Evolutionary conservation across 169 alveolate genomes (phyloP), one percentile per base, ranked within the genome.

Genomic region (Eimeria maxima): DNA sequence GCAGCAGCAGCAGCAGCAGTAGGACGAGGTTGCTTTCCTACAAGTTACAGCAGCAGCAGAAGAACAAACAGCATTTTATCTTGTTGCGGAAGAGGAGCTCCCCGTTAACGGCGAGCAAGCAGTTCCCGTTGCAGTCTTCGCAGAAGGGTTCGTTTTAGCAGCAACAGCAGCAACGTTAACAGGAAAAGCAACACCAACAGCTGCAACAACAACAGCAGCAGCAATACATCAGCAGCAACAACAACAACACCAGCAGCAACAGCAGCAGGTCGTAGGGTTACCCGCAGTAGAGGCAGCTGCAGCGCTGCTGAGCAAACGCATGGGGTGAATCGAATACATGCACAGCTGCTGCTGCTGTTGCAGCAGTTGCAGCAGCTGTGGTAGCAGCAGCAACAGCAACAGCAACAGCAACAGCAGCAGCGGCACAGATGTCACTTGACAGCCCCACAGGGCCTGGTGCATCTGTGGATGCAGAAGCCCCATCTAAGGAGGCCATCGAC

Each of bases 341-440:
- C 60, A 22, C 88, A 78, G 38, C 88, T 42, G 88, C 88, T 8
- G 88, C 60, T 42, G 88, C 60, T 42, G 88, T 63, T 42, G 60
- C 88, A 42, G 88, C 60, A 16, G 88, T 63, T 42, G 60, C 88
- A 42, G 88, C 88, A 78, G 88, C 53, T 42, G 50, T 63, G 10
- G 88, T 63, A 78, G 53, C 88, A 42, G 50, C 88, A 78, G 88
- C 88, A 78, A 63, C 53, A 42, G 50, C 88, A 42, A 29, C 65
- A 44, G 89, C 65, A 24, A 22, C 89, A 78, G 33, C 89, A 78
- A 33, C 89, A 78, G 89, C 89, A 78, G 65, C 63, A 13, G 67
- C 67, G 3, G 67, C 69, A 4, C 69, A 38, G 33, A 45, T 38
- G 63, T 67, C 89, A 20, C 33, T 38, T 2, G 50, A 45, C 89